Evolutionary conservation across 225 moss, liverwort and hornwort genomes (phyloP).

Genomic region (Anthoceros angustus): DNA sequence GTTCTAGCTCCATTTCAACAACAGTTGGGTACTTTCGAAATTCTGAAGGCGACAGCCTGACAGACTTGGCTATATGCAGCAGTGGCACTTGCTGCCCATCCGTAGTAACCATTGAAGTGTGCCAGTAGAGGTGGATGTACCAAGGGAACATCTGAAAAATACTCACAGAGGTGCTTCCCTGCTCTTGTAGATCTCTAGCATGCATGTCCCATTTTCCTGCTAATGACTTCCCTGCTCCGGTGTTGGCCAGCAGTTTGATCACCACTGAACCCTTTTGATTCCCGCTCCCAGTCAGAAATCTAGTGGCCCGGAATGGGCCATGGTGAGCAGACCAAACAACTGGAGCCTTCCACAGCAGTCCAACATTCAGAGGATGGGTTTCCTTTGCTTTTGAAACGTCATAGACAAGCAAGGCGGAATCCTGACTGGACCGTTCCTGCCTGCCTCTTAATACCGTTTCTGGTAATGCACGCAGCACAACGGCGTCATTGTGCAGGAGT

Average conservation of each 20-base stretch:
- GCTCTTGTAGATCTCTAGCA: not conserved
- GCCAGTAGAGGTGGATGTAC: slow-evolving; percentile 72
- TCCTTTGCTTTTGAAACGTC: slow-evolving; percentile 24
- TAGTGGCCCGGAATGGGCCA: slow-evolving; percentile 71
- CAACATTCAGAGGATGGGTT: slow-evolving; percentile 36
- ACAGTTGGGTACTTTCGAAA: slow-evolving; percentile 70
- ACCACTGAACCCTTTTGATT: slow-evolving; percentile 68
- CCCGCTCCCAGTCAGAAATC: slow-evolving; percentile 76
- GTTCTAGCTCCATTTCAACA: slow-evolving; percentile 41
- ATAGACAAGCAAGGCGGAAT: slow-evolving; percentile 38
- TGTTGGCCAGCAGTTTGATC: slow-evolving; percentile 42
- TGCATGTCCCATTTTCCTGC: slow-evolving; percentile 3
- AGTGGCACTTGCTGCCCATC: slow-evolving; percentile 32
- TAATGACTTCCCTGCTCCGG: slow-evolving; percentile 7
- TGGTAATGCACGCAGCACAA: slow-evolving; percentile 24
- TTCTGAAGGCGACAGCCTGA: slow-evolving; percentile 60
- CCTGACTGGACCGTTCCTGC: not conserved
- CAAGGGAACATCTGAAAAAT: slow-evolving; percentile 84
- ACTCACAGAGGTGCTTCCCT: slow-evolving; percentile 18
- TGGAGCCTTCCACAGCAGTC: slow-evolving; percentile 43
- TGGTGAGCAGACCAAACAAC: slow-evolving; percentile 41
- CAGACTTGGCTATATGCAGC: slow-evolving; percentile 19
- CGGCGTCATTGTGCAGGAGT: slow-evolving; percentile 7
- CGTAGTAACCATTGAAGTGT: slow-evolving; percentile 56
- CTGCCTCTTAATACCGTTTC: slow-evolving; percentile 14